Evolutionary conservation across 495 filamentous ascomycete species (phyloP).

Genomic region (Oidiodendron maius): DNA sequence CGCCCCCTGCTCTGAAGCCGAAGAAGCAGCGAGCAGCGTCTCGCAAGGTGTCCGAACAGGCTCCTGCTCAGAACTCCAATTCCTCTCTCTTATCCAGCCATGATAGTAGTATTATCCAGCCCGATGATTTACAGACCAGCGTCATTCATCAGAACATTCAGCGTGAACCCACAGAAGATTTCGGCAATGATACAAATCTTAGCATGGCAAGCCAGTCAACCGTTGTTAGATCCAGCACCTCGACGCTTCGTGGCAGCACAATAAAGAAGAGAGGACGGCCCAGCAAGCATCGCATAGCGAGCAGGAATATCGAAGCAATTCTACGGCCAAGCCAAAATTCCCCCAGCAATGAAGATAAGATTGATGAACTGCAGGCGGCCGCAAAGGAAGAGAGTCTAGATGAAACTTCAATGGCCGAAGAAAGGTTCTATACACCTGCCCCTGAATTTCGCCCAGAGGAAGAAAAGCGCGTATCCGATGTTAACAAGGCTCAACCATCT

Average conservation of each 20-base stretch:
- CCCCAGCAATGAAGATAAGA: no score
- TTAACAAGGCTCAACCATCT: constrained; percentile 7
- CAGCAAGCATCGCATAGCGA: constrained; percentile 39
- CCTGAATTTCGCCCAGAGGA: constrained; percentile 2
- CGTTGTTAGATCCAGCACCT: constrained; percentile 14
- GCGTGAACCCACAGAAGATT: constrained; percentile 17
- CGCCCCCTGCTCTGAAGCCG: constrained; percentile 21
- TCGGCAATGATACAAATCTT: constrained; percentile 29
- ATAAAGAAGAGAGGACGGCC: constrained; percentile 40
- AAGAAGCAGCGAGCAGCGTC: constrained; percentile 18
- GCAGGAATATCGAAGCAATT: constrained; percentile 26
- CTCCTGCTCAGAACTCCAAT: constrained; percentile 7
- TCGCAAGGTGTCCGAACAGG: constrained; percentile 7
- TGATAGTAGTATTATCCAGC: neutral
- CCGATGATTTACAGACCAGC: neutral
- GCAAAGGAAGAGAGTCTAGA: constrained; percentile 7
- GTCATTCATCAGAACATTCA: no score
- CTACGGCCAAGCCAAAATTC: constrained; percentile 19
- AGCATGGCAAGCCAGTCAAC: constrained; percentile 25
- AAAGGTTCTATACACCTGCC: constrained; percentile 9
- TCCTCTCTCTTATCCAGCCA: constrained; percentile 12
- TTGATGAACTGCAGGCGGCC: no score
- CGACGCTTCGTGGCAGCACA: constrained; percentile 22
- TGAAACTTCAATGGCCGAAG: constrained; percentile 13
- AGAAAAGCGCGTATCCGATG: constrained; percentile 4